A percentile compares a stretch with the other conserved stretches of the same genome.
These are phyloP conservation scores for Excoecaria agallocha DNA, from an alignment of 345 rosid genomes.

Conservation along the genomic window DNA sequence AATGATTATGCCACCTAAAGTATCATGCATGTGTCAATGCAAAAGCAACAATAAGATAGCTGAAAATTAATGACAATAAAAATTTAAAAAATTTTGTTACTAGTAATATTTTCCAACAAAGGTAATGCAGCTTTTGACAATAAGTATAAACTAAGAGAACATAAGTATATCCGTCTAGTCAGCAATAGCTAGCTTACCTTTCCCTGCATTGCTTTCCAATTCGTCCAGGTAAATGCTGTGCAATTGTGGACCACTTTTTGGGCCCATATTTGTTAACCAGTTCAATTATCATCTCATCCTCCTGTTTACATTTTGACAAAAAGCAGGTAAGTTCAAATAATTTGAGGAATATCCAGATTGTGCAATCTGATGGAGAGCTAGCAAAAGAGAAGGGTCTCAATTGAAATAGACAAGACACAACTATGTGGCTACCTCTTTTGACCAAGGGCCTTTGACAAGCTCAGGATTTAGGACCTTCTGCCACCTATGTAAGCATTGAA, in stretches of 20 bases:
- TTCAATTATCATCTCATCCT: conserved; percentile 81
- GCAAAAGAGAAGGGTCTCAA: not conserved
- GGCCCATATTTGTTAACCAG: conserved; percentile 83
- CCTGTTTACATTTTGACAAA: conserved; percentile 45
- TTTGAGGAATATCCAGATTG: not conserved
- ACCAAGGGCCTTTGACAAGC: conserved; percentile 99
- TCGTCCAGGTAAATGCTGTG: conserved; percentile 93
- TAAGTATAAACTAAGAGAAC: not conserved
- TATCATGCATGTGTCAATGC: conserved; percentile 14
- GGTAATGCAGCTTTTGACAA: not conserved
- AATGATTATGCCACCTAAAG: conserved; percentile 98
- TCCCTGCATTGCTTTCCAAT: conserved; percentile 98
- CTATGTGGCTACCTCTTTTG: conserved; percentile 71
- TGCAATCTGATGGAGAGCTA: not conserved
- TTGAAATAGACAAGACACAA: conserved; percentile 13
- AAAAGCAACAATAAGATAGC: conserved; percentile 8
- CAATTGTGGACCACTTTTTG: conserved; percentile 97
- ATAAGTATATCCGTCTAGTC: conserved; percentile 3
- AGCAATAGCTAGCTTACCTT: conserved; percentile 47
- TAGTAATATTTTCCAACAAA: not conserved
- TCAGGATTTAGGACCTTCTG: conserved; percentile 99
- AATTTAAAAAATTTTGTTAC: not conserved
- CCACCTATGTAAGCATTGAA: conserved; percentile 99
- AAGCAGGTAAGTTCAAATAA: not conserved
- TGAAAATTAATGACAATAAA: not conserved